Percentiles rank a stretch among this genome's conserved stretches.
These are phyloP conservation scores for Annona cherimola DNA, from an alignment of 164 flowering plant species.

Conservation along the genomic window DNA sequence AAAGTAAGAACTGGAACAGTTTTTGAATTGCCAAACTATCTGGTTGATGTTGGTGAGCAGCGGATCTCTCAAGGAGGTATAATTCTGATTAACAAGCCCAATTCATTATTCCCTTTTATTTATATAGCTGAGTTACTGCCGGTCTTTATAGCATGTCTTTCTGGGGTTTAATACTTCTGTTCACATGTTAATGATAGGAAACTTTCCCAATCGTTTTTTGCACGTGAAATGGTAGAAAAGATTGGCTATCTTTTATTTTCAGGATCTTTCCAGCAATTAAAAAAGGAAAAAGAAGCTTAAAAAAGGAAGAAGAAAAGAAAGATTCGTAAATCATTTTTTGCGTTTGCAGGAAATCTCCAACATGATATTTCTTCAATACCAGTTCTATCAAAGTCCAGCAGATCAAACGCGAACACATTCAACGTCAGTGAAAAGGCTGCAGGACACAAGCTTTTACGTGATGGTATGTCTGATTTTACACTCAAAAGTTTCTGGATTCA, in stretches of 20 bases:
- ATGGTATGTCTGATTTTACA: slow-evolving; percentile 35
- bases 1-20: slow-evolving; percentile 26
- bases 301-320: background rate
- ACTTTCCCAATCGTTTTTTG: background rate
- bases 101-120: background rate
- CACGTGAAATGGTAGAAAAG: background rate
- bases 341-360: slow-evolving; percentile 27
- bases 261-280: background rate
- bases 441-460: slow-evolving; percentile 37
- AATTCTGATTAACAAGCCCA: background rate
- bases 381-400: slow-evolving; percentile 16
- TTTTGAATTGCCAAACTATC: slow-evolving; percentile 25
- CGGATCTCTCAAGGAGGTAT: slow-evolving; percentile 15
- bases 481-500: background rate
- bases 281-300: background rate
- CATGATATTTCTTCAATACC: slow-evolving; percentile 15
- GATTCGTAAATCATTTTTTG: background rate
- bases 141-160: too few species aligned
- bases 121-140: background rate
- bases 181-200: background rate
- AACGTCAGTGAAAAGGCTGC: slow-evolving; percentile 17
- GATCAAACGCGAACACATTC: slow-evolving; percentile 16
- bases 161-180: background rate
- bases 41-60: slow-evolving; percentile 34
- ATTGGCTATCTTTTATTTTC: background rate